Base-by-base conservation (phyloP, 257 asterid genomes). In the Solanum peruvianum region DNA sequence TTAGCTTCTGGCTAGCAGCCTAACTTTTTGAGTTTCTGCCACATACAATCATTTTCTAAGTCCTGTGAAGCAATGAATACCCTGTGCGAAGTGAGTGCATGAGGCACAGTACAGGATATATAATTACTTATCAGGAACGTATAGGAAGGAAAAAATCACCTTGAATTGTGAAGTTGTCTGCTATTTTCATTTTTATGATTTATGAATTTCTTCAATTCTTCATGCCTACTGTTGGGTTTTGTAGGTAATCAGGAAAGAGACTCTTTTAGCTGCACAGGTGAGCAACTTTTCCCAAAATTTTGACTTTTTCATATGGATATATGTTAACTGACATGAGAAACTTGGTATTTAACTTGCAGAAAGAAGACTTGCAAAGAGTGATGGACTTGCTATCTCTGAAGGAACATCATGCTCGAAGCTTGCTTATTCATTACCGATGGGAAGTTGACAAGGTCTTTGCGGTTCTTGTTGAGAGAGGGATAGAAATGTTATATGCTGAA, bases 211-310 rank as follows among this genome's bases (percentile, higher is more conserved):
- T 88, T 62, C 31, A 75, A 16, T 18, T 47, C 27, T 27, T 80
- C 14, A 45, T 47, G 67, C 64, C 25, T 47, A 58, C 67, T 80
- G 29, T 85, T 78, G 44, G 84, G 37, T 86, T 62, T 41, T 87
- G 88, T 88, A 94, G 97, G 94, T 94, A 37, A 93, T 94, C 87
- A 92, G 89, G 45, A 89, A 90, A 87, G 94, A 94, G 87, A 91
- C 93, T 41, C 93, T 94, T 83, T 85, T 94, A 90, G 92, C 91
- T 64, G 97, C 97, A 42, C 97, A 94, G 93, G 97, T 93, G 75
- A 87, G 91, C 10, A 62, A 23, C 25, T 29, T 64, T 60, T 82
- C 25, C 66, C 39, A 8, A 33, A 35, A 16, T 33, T 18, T 23
- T 67, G 4, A 75, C 86, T 37, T 29, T 14, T 3, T 18, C 35